Percentiles rank a stretch among this genome's conserved stretches.
Evolutionary conservation across 2,329 filamentous ascomycete genomes (phyloP).

Genomic region (Fusarium luffae): DNA sequence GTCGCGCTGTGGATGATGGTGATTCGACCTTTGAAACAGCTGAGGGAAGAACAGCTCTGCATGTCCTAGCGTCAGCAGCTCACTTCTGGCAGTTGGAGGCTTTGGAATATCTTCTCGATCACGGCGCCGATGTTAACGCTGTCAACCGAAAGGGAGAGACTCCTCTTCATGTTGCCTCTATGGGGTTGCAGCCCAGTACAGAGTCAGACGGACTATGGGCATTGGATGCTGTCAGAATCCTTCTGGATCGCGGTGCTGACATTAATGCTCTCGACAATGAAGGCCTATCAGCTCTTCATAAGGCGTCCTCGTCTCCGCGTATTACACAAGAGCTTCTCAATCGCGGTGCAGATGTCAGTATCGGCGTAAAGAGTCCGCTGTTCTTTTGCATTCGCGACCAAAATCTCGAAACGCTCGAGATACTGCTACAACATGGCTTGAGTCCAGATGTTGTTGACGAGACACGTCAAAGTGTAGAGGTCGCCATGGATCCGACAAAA

Average conservation of each 20-base stretch:
- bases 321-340: slow-evolving; percentile 16
- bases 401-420: slow-evolving; percentile 16
- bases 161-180: slow-evolving; percentile 33
- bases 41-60: slow-evolving; percentile 28
- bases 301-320: slow-evolving; percentile 9
- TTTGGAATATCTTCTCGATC: slow-evolving; percentile 23
- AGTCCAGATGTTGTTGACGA: slow-evolving; percentile 17
- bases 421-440: slow-evolving; percentile 27
- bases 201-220: slow-evolving; percentile 8
- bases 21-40: neutral
- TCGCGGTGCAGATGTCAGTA: slow-evolving; percentile 10
- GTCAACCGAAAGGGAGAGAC: slow-evolving; percentile 1
- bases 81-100: slow-evolving; percentile 34
- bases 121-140: slow-evolving; percentile 24
- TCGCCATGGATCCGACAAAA: neutral
- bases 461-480: neutral
- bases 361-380: slow-evolving; percentile 14
- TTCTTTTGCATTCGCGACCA: slow-evolving; percentile 22
- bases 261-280: slow-evolving; percentile 14
- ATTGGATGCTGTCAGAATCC: slow-evolving; percentile 7
- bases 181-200: neutral
- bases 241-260: slow-evolving; percentile 37
- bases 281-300: slow-evolving; percentile 13
- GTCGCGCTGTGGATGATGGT: neutral
- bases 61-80: slow-evolving; percentile 28